Evolutionary conservation across 495 filamentous ascomycete species (phyloP), one percentile per base, ranked within the genome.

Genomic region (Tuber calosporum): DNA sequence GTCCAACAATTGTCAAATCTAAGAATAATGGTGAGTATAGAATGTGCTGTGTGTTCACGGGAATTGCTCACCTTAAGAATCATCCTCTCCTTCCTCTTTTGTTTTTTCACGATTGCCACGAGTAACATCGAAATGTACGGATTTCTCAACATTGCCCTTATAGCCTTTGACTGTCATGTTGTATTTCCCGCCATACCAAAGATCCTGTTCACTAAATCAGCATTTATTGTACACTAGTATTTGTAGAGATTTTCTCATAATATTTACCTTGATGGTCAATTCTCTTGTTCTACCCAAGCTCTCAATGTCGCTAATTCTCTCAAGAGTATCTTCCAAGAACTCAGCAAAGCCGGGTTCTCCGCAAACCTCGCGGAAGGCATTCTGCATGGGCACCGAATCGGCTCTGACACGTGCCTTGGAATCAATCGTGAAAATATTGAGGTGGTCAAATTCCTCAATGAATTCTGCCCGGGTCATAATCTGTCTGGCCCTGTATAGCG

Each of bases 391-490:
- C 45, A 98, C 95, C 6, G 90, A 93, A 83, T 96, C 93, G 7
- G 95, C 95, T 34, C 96, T 89, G 1, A 99, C 95, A 84, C 90
- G 90, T 40, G 93, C 93, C 38, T 88, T 86, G 40, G 89, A 92
- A 74, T 94, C 93, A 79, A 99, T 98, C 42, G 92, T 96, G 83
- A 99, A 97, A 67, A 99, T 88, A 79, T 98, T 98, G 70, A 94
- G 87, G 73, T 95, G 90, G 82, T 99, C 96, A 79, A 97, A 93
- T 68, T 88, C 87, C 76, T 94, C 89, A 80, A 99, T 93, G 82
- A 99, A 99, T 80, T 98, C 95, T 30, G 93, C 89, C 41, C 95
- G 87, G 13, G 95, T 99, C 95, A 99, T 99, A 79, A 97, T 86
- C 85, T 93, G 85, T 53, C 95, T 89, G 0, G 94, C 93, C 78